Conservation (phyloP, 1,139 yeast genomes). For the Chernovozyma aurita region DNA sequence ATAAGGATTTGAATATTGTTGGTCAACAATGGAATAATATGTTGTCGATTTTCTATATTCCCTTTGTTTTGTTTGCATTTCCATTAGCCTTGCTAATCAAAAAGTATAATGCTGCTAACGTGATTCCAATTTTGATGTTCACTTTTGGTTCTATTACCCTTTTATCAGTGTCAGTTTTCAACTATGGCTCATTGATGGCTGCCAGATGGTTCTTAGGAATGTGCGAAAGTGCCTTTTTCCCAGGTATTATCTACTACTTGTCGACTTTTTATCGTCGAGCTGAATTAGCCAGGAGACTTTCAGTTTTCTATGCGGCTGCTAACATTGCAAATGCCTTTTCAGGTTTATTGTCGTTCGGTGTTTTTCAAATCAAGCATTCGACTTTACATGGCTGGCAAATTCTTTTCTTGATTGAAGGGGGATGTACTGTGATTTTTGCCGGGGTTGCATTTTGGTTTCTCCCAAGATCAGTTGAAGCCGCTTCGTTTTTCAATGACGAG, state of each 20-base stretch:
- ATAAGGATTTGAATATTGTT: constrained; percentile 14
- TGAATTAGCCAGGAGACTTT: constrained; percentile 17
- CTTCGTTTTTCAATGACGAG: constrained; percentile 22
- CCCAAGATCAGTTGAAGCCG: constrained; percentile 21
- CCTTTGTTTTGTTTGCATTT: constrained; percentile 19
- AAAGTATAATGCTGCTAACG: constrained; percentile 18
- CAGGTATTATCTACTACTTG: constrained; percentile 18
- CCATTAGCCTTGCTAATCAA: constrained; percentile 17
- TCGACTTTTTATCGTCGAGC: constrained; percentile 18
- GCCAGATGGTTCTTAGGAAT: constrained; percentile 21
- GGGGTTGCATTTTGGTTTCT: constrained; percentile 15
- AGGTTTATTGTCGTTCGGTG: constrained; percentile 17
- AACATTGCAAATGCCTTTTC: constrained; percentile 20
- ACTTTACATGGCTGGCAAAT: constrained; percentile 22
- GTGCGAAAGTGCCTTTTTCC: constrained; percentile 17
- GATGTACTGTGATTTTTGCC: constrained; percentile 17
- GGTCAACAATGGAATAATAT: constrained; percentile 20
- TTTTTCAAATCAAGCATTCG: constrained; percentile 20
- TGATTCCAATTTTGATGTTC: constrained; percentile 18
- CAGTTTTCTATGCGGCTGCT: constrained; percentile 18
- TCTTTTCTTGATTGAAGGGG: constrained; percentile 20
- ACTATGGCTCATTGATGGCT: constrained; percentile 16
- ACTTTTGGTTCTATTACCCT: constrained; percentile 17
- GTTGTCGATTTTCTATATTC: constrained; percentile 21
- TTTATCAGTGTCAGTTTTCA: constrained; percentile 14